Base-by-base conservation (phyloP, 2,329 filamentous ascomycete species). In the Beauveria sp. region DNA sequence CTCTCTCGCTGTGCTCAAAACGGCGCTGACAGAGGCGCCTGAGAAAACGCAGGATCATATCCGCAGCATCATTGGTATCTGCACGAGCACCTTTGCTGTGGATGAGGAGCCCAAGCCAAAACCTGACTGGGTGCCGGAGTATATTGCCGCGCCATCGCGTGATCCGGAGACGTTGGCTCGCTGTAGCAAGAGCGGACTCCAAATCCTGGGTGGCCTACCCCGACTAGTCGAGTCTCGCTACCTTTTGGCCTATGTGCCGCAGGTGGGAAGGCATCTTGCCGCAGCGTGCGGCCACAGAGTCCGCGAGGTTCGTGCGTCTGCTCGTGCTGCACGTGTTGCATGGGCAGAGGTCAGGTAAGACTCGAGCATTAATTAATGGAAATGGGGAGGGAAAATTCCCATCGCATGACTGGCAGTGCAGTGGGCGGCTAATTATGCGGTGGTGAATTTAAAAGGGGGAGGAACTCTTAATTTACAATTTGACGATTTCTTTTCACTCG, bases 211-310 rank as follows among this genome's bases (percentile, higher is more conserved):
- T 3, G 72, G 74, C 34, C 70, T 86, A 51, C 80, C 83, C 3
- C 68, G 67, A 20, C 74, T 76, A 65, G 82, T 80, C 65, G 82
- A 84, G 62, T 73, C 78, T 12, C 72, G 76, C 6, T 70, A 79
- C 52, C 67, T 84, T 22, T 65, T 82, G 54, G 72, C 78, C 0
- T 75, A 78, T 65, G 75, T 76, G 49, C 74, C 75, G 31, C 72
- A 71, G 58, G 75, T 83, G 49, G 74, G 78, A 63, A 73, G 79
- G 4, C 76, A 81, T 57, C 67, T 86, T 63, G 77, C 78, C 1
- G 66, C 73, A 9, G 81, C 82, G 1, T 83, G 82, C 55, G 83
- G 83, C 1, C 82, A 85, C 65, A 70, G 73, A 6, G 79, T 83
- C 9, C 74, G 83, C 50, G 81, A 82, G 63, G 75, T 85, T 50